Base-by-base conservation (phyloP, 305 asterid species). In the Fraxinus floribunda region DNA sequence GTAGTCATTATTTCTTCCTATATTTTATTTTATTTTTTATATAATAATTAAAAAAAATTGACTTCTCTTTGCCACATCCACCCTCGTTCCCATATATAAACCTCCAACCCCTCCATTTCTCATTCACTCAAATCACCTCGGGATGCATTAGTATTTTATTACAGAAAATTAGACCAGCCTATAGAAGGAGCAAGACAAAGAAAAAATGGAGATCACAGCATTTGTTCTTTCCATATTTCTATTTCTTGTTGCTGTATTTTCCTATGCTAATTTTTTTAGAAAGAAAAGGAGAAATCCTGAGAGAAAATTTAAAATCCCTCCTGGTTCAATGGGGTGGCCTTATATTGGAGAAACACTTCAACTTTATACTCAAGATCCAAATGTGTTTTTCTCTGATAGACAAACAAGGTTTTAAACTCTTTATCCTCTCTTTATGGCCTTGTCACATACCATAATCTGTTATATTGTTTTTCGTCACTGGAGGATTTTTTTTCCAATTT, bases 281-380 rank as follows among this genome's bases (percentile, higher is more conserved):
- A 83, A 18, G 7, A 79, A 85, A 77, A 85, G 29, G 79, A 79
- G 82, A 7, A 6, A 73, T 7, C 44, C 77, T 18, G 34, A 80
- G 55, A 80, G 36, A 7, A 87, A 76, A 76, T 32, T 73, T 8
- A 87, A 80, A 75, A 94, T 94, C 79, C 97, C 99, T 35, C 99
- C 99, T 2, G 99, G 99, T 24, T 95, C 99, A 38, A 85, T 93
- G 99, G 99, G 99, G 3, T 93, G 93, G 97, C 98, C 98, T 46
- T 87, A 85, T 81, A 72, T 94, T 22, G 99, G 99, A 79, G 97
- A 95, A 89, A 95, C 99, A 62, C 92, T 91, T 77, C 94, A 88
- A 6, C 94, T 95, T 81, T 95, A 95, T 85, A 88, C 96, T 81
- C 97, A 93, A 86, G 83, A 93, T 79, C 99, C 99, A 7, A 88